Percentiles rank a stretch among this genome's conserved stretches.
Conservation (phyloP, 2,329 filamentous ascomycete genomes). For the Periconia macrospinosa region DNA sequence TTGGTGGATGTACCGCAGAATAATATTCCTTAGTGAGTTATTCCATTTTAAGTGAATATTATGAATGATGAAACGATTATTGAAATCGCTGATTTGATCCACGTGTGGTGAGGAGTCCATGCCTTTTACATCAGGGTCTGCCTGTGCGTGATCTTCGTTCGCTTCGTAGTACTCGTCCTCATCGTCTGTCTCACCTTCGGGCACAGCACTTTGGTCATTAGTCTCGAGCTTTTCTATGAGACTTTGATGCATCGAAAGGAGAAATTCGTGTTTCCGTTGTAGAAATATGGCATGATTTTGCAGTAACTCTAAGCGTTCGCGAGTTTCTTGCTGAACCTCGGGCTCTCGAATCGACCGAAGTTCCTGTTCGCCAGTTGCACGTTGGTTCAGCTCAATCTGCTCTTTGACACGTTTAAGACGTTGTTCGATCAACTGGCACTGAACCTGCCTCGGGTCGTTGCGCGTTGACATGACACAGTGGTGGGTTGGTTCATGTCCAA, state of each 20-base stretch:
- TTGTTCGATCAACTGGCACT: slow-evolving; percentile 80
- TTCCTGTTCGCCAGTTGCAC: slow-evolving; percentile 74
- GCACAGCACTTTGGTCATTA: slow-evolving; percentile 56
- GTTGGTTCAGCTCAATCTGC: slow-evolving; percentile 75
- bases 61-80: slow-evolving; percentile 97
- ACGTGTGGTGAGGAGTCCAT: slow-evolving; percentile 70
- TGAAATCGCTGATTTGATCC: slow-evolving; percentile 92
- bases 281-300: slow-evolving; percentile 60
- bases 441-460: slow-evolving; percentile 80
- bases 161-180: slow-evolving; percentile 52
- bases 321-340: slow-evolving; percentile 55
- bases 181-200: slow-evolving; percentile 47
- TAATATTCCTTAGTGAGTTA: slow-evolving; percentile 92
- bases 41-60: slow-evolving; percentile 99
- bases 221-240: slow-evolving; percentile 59
- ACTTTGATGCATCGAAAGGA: slow-evolving; percentile 60
- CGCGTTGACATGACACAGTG: slow-evolving; percentile 84
- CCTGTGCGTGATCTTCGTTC: slow-evolving; percentile 56
- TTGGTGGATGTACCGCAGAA: slow-evolving; percentile 95
- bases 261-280: slow-evolving; percentile 60
- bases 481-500: slow-evolving; percentile 91
- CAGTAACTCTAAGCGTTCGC: slow-evolving; percentile 59
- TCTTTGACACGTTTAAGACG: slow-evolving; percentile 76
- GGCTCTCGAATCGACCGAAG: slow-evolving; percentile 60
- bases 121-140: slow-evolving; percentile 50